Base-by-base conservation (phyloP, 495 filamentous ascomycete species). In the Aspergillus cristatus region DNA sequence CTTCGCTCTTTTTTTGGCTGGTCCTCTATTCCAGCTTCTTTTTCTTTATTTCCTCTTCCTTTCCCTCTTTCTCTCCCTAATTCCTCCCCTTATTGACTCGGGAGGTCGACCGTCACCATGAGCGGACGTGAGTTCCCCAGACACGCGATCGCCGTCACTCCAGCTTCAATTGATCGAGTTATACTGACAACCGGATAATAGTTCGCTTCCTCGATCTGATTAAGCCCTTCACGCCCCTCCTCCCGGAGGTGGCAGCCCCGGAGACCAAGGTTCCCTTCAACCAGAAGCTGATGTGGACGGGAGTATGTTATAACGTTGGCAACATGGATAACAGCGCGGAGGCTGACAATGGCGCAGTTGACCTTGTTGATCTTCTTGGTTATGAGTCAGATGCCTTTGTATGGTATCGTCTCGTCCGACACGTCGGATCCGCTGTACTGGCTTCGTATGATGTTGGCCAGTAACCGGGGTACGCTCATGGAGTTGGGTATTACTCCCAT, bases 251-350 rank as follows among this genome's bases (percentile, higher is more conserved):
- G 64, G 81, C 88, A 68, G 81, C 93, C 51, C 93, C 91, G 42
- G 91, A 99, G 71, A 73, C 67, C 81, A 95, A 94, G 72, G 82
- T 89, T 34, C 86, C 90, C 47, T 99, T 97, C 79, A 90, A 93
- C 72, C 90, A 97, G 70, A 90, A 93, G 71, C 68, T 97, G 76
- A 94, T 97, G 88, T 99, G 93, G 93, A 99, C 93, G 25, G 90
- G 88, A 59, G 72, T 81, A 69, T 51, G 72, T 64, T 48, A n/a
- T n/a, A n/a, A n/a, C n/a, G n/a, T n/a, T 24, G 4, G 37, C 46
- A 11, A 3, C 12, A 11, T 30, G 28, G 28, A 24, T 30, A 33
- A 39, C 29, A 56, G 26, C 46, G 41, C 28, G 30, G n/a, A 47
- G 25, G 18, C 67, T 73, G 50, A 74, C 46, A 5, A 18, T 46